Conservation (phyloP, 306 rosid species). For the Lupinus albus region DNA sequence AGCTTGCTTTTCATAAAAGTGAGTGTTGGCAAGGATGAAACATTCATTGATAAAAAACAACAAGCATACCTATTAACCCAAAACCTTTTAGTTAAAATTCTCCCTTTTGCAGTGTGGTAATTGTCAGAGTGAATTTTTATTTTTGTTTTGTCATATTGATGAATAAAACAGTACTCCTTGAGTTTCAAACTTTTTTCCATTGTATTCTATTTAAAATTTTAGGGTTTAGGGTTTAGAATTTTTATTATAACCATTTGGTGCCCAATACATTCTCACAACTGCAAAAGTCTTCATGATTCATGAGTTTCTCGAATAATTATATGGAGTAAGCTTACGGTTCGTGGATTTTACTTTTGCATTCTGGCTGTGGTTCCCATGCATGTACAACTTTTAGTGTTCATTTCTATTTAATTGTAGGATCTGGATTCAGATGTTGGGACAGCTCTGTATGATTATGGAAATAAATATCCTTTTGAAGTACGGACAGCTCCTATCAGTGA, state of each 20-base stretch:
- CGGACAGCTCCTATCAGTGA: conserved; percentile 79
- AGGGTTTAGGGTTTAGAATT: too few relatives aligned
- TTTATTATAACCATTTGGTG: conserved; percentile 10
- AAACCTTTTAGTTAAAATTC: conserved; percentile 15
- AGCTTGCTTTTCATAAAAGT: conserved; percentile 11
- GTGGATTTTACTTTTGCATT: conserved; percentile 28
- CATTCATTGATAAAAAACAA: background rate
- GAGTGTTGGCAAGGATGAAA: background rate
- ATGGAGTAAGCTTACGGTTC: conserved; percentile 15
- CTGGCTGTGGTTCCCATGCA: conserved; percentile 17
- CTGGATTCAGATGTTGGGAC: conserved; percentile 41
- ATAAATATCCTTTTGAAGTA: conserved; percentile 65
- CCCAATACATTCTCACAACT: background rate
- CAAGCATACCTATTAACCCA: background rate
- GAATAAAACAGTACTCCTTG: background rate
- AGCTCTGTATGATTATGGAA: conserved; percentile 31
- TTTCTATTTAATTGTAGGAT: conserved; percentile 49
- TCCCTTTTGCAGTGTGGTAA: conserved; percentile 5
- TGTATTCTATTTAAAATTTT: conserved; percentile 19
- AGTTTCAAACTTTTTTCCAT: conserved; percentile 28
- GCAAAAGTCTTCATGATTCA: conserved; percentile 13
- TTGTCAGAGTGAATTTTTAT: conserved; percentile 28
- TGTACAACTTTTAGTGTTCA: conserved; percentile 25
- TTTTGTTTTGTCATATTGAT: background rate
- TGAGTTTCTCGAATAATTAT: conserved; percentile 21